Evolutionary conservation across 495 filamentous ascomycete species (phyloP), one percentile per base, ranked within the genome.

Genomic region (Tricharina praecox): DNA sequence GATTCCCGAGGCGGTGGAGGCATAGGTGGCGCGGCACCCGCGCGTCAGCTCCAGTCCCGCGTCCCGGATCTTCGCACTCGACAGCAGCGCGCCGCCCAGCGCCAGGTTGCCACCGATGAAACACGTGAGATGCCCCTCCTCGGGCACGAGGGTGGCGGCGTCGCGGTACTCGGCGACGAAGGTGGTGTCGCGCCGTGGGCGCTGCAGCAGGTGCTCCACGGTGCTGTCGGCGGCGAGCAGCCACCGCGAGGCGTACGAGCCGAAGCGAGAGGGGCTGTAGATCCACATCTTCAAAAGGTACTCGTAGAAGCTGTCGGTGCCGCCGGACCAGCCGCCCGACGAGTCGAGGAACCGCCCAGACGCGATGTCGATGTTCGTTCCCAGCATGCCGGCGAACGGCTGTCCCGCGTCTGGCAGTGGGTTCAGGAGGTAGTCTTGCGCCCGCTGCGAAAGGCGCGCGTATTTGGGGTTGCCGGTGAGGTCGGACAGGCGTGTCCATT

Each of bases 221-320:
- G 77, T 77, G 2, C 80, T 85, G 50, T 92, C 78, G 18, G 78
- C 82, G 4, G 86, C 86, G 2, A 67, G 59, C 19, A 83, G 67
- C 85, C 86, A 94, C 43, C 54, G 53, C 52, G 85, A 77, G 48
- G 67, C 70, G 64, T 85, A 85, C 1, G 58, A 25, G 8, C 45
- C 64, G 52, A 80, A 92, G 7, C 76, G 72, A 26, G 62, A 46
- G 9, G 78, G 70, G 58, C 86, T 79, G 59, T 93, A 93, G 51
- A 92, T 64, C 54, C 78, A 92, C 82, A 90, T 88, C 69, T 94
- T 94, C 61, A 94, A 79, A 20, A 93, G 71, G 53, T 94, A 94
- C 66, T 94, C 85, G 63, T 93, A 93, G 66, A 78, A 90, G 20
- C 75, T 81, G 63, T 94, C 86, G 36, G 72, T 73, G 8, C 82